These are phyloP conservation scores for Capsicum rhomboideum DNA, from an alignment of 257 asterid genomes.

Conservation along the genomic window DNA sequence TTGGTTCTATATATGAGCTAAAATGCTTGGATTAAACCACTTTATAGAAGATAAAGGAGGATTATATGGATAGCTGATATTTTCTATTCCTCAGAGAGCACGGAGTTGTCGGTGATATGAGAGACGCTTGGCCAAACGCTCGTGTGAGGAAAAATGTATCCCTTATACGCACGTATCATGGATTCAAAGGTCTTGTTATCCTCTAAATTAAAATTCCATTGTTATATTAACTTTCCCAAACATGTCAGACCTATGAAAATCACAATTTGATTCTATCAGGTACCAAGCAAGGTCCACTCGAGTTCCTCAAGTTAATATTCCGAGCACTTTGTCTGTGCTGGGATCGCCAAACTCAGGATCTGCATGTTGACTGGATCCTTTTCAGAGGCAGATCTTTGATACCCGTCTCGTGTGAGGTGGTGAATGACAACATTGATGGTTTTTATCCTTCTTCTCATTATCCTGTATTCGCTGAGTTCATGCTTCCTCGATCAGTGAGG, in stretches of 20 bases:
- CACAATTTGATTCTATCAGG: slow-evolving; percentile 31
- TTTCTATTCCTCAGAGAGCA: slow-evolving; percentile 57
- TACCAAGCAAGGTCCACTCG: slow-evolving; percentile 79
- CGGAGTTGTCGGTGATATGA: slow-evolving; percentile 96
- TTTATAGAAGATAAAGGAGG: not conserved
- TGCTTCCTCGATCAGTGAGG: slow-evolving; percentile 89
- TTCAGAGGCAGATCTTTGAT: slow-evolving; percentile 78
- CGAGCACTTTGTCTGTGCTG: slow-evolving; percentile 97
- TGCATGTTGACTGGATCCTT: slow-evolving; percentile 93
- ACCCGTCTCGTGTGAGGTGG: slow-evolving; percentile 87
- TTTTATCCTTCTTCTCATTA: slow-evolving; percentile 83
- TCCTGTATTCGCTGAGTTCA: slow-evolving; percentile 73
- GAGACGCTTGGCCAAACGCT: slow-evolving; percentile 99
- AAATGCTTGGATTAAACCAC: not conserved
- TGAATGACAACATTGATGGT: slow-evolving; percentile 89
- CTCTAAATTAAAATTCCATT: not conserved
- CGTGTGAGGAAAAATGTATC: slow-evolving; percentile 86
- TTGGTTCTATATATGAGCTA: not conserved
- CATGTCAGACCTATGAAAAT: not conserved
- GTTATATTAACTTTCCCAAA: not conserved
- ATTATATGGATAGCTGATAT: not conserved
- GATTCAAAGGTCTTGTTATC: slow-evolving; percentile 69
- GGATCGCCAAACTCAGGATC: slow-evolving; percentile 99
- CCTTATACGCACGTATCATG: slow-evolving; percentile 78
- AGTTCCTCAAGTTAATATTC: slow-evolving; percentile 73